Base-by-base conservation (phyloP, 768 basidiomycete genomes). In the Pleurotus salmoneostramineus region DNA sequence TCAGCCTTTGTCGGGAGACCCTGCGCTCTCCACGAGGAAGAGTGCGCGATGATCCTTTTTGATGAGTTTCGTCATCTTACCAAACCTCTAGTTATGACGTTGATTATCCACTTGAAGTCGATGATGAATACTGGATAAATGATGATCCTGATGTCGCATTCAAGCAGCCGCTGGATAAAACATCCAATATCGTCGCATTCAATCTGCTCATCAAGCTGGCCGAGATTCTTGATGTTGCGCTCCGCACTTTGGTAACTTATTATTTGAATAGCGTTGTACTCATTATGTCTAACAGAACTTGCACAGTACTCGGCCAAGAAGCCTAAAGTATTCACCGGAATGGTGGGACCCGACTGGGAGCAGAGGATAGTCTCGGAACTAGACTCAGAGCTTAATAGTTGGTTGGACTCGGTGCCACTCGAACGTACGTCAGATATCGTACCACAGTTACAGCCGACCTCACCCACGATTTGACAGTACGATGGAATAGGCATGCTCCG, bases 111-210 rank as follows among this genome's bases (percentile, higher is more conserved):
- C 71, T 85, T 2, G 79, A 79, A 57, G 84, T 85, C 45, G 81
- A 83, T 62, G 88, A 90, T 61, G 86, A 88, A 65, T 90, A 84
- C 62, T 93, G 89, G 89, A 78, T 83, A n/a, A 71, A 70, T 42
- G 71, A 73, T 33, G 84, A 85, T 60, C 82, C 82, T 0, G 72
- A 76, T 2, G 74, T 78, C 37, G 79, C 77, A n/a, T 91, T 88
- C 69, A 73, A 81, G 56, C 90, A 91, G 65, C 91, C 90, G 1
- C 63, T 71, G 5, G 77, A 73, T 7, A 82, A 77, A 64, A 82
- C 84, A 0, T 85, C 84, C 1, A 66, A 67, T 2, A 72, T 89
- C 3, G 63, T 83, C 1, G 85, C 76, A 59, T 87, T 88, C 67
- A 81, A 81, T 55, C 76, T 74, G 49, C 74, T 76, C 42, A 68